Base-by-base conservation (phyloP, 2,329 filamentous ascomycete species). In the Colletotrichum sp. region DNA sequence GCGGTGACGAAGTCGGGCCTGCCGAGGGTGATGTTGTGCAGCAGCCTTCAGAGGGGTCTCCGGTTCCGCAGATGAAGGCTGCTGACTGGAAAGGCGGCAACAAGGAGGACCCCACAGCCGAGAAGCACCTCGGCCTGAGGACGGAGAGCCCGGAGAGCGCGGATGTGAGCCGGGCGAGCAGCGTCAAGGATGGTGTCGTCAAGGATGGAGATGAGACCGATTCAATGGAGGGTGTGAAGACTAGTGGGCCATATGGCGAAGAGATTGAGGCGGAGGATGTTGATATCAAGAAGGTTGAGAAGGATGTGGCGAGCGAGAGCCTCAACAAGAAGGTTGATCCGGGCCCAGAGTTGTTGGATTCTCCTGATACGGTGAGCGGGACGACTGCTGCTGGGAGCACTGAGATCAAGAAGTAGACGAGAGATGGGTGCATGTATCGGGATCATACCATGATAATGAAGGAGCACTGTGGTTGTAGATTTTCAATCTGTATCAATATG, bases 41-140 rank as follows among this genome's bases (percentile, higher is more conserved):
- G 2, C 92, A 96, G 82, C 95, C 95, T 0, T 88, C 87, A 19
- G 87, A 91, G 44, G 92, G 93, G 5, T 92, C 94, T 68, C 90
- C 92, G 0, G 93, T 98, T 6, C 91, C 91, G 2, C 93, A 98
- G 84, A 91, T 91, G 79, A 84, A 86, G 64, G 86, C 95, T 2
- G 92, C 95, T 1, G 92, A 98, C 81, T 98, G 95, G 95, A 92
- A 93, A 75, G 94, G 94, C 2, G 87, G 82, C 0, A 86, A 88
- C 59, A 80, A 81, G 6, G 86, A 86, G 59, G 86, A 87, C 22
- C 87, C 89, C 1, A 85, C 85, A 8, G 85, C 88, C 15, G 88
- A 90, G 76, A 94, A 92, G 81, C 90, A 92, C 64, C 85, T 98
- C 2, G 95, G 95, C 0, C 81, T 97, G 66, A 86, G 94, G 32